These are phyloP conservation scores for Diaporthe batatas DNA, from an alignment of 2,329 filamentous ascomycete species.

Conservation along the genomic window DNA sequence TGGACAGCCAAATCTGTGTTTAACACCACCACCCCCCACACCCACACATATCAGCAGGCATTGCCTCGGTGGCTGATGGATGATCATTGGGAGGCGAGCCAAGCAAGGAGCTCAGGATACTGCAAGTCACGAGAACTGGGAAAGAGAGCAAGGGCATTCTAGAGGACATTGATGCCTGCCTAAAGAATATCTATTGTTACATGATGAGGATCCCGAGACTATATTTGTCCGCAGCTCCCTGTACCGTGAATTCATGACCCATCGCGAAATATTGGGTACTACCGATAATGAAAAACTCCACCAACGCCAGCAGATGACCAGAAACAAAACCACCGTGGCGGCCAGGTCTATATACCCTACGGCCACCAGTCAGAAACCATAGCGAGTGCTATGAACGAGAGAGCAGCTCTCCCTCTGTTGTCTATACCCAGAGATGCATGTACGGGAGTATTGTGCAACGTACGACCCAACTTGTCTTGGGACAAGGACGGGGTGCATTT, in stretches of 20 bases:
- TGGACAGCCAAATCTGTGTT: background rate
- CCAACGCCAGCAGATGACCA: conserved; percentile 41
- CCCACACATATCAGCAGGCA: background rate
- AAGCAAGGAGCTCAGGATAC: background rate
- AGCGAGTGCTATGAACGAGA: conserved; percentile 29
- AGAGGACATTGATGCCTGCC: conserved; percentile 41
- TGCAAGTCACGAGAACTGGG: background rate
- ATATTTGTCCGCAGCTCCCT: conserved; percentile 28
- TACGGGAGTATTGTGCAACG: conserved; percentile 23
- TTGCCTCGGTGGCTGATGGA: too few relatives aligned
- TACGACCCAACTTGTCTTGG: conserved; percentile 15
- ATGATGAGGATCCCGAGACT: conserved; percentile 33
- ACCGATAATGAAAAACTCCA: conserved; percentile 33
- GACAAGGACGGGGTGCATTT: conserved; percentile 37
- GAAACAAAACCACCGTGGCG: conserved; percentile 9
- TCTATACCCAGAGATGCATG: conserved; percentile 41
- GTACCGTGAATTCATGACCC: conserved; percentile 41
- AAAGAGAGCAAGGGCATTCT: background rate
- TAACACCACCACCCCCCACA: background rate
- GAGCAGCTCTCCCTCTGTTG: conserved; percentile 28
- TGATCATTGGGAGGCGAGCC: background rate
- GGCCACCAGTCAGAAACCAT: conserved; percentile 24
- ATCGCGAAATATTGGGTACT: conserved; percentile 42
- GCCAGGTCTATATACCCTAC: conserved; percentile 29
- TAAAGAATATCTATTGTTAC: conserved; percentile 39